A percentile compares a stretch with the other conserved stretches of the same genome.
phyloP scores from a whole-genome alignment of 495 filamentous ascomycete species.

The Friedmanniomyces endolithicus region DNA sequence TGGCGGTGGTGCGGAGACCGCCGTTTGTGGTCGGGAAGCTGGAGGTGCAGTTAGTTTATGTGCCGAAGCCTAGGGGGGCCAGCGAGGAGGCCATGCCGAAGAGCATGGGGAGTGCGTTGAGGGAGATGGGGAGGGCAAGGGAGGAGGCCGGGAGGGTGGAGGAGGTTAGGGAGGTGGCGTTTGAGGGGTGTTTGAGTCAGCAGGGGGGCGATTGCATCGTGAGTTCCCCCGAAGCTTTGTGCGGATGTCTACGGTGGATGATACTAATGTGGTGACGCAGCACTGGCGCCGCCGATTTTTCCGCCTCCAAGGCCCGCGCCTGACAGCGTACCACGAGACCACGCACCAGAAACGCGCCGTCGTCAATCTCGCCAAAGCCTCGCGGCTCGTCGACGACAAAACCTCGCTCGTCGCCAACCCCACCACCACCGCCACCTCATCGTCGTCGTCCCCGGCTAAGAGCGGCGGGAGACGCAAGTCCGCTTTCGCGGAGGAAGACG shows the following conservation, averaged over 20 bases:
- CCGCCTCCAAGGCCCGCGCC: conserved; percentile 76
- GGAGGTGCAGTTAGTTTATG: conserved; percentile 82
- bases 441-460: conserved; percentile 27
- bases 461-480: conserved; percentile 77
- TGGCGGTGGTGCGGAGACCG: conserved; percentile 50
- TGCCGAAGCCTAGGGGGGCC: conserved; percentile 79
- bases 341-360: conserved; percentile 91
- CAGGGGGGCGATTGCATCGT: conserved; percentile 96
- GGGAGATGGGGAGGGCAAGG: conserved; percentile 83
- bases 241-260: background rate
- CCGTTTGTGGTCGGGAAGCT: conserved; percentile 93
- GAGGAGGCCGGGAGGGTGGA: conserved; percentile 24
- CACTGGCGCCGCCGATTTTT: conserved; percentile 98
- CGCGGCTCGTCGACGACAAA: conserved; percentile 85
- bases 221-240: no score
- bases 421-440: no score
- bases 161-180: conserved; percentile 45
- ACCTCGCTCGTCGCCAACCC: conserved; percentile 55
- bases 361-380: conserved; percentile 90
- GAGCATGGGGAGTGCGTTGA: conserved; percentile 89
- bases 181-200: conserved; percentile 83
- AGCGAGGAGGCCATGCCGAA: conserved; percentile 95
- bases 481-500: conserved; percentile 94
- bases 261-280: conserved; percentile 32
- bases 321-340: conserved; percentile 92